Base-by-base conservation (phyloP, 2,329 filamentous ascomycete species). In the Ophiostoma australiae region DNA sequence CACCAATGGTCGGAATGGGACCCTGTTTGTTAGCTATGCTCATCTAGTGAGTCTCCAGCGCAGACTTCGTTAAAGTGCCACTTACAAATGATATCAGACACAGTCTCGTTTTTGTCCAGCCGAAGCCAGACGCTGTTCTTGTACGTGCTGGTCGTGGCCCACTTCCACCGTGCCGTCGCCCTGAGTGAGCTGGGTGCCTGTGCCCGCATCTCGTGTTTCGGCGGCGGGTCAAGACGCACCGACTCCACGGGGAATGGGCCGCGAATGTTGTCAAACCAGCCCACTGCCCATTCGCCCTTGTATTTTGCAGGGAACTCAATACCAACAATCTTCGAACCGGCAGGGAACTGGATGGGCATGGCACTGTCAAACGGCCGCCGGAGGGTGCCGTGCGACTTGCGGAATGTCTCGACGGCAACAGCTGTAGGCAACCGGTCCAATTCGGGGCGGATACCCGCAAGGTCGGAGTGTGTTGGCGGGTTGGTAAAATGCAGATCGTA, bases 101-200 rank as follows among this genome's bases (percentile, higher is more conserved):
- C 89, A 2, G 83, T 81, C 71, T 91, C 89, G 31, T 86, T 86
- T 76, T 88, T 89, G 65, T 89, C 86, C 74, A 91, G 85, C 75
- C 81, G 83, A 23, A 88, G 79, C 85, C 85, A 87, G n/a, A 75
- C 76, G 13, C 79, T 80, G 52, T 76, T 75, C 3, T 69, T 67
- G 31, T 76, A 75, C 65, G 79, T 80, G n/a, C 82, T 81, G 72
- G 81, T 81, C 31, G 79, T 77, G 5, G 70, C 70, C 67, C 85
- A 86, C 75, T 81, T 86, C 85, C 85, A 87, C 70, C 81, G 80
- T 5, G 82, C 80, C 23, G 83, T 81, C 4, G 83, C 85, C 63
- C 80, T 80, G 39, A 85, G 77, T n/a, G 79, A 78, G 71, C 82
- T 85, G 33, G 79, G 79, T 6, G 80, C 81, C 15, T 81, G 80